phyloP scores from a whole-genome alignment of 106 monocot genomes.

The Dendrobium nobile region DNA sequence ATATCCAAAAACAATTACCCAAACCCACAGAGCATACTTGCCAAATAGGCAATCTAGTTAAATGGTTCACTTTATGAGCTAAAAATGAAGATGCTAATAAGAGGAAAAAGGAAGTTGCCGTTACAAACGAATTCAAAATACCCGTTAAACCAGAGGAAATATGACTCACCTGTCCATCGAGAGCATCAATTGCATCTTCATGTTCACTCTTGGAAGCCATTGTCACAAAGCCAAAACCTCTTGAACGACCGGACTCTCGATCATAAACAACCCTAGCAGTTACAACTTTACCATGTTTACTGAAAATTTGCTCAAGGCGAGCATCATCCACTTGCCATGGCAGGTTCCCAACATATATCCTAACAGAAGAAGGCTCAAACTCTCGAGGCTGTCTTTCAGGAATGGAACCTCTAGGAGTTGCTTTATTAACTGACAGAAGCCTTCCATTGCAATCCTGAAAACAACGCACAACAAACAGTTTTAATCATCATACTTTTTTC shows the following conservation, averaged over 20 bases:
- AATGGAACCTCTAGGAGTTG: slow-evolving; percentile 61
- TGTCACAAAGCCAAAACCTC: slow-evolving; percentile 88
- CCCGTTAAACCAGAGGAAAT: not conserved
- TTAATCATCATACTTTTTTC: not conserved
- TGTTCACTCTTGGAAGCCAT: slow-evolving; percentile 64
- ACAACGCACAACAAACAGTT: not conserved
- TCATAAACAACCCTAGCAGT: slow-evolving; percentile 77
- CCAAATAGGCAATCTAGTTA: not conserved
- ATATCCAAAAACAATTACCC: not conserved
- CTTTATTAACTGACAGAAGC: slow-evolving; percentile 76
- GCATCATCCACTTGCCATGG: slow-evolving; percentile 83
- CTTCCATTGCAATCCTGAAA: slow-evolving; percentile 62
- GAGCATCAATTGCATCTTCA: slow-evolving; percentile 86
- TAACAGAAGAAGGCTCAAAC: slow-evolving; percentile 36
- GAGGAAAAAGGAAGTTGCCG: too few species aligned
- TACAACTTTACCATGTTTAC: slow-evolving; percentile 77
- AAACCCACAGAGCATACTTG: not conserved
- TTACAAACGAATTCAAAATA: not conserved
- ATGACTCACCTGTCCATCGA: slow-evolving; percentile 75
- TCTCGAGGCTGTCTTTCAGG: slow-evolving; percentile 42
- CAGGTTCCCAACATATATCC: slow-evolving; percentile 86
- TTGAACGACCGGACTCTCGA: slow-evolving; percentile 77
- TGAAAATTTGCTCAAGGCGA: slow-evolving; percentile 74
- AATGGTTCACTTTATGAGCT: too few species aligned
- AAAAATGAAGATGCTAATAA: too few species aligned